Evolutionary conservation across 2,329 filamentous ascomycete species (phyloP), one percentile per base, ranked within the genome.

Genomic region (Xylaria hypoxylon): DNA sequence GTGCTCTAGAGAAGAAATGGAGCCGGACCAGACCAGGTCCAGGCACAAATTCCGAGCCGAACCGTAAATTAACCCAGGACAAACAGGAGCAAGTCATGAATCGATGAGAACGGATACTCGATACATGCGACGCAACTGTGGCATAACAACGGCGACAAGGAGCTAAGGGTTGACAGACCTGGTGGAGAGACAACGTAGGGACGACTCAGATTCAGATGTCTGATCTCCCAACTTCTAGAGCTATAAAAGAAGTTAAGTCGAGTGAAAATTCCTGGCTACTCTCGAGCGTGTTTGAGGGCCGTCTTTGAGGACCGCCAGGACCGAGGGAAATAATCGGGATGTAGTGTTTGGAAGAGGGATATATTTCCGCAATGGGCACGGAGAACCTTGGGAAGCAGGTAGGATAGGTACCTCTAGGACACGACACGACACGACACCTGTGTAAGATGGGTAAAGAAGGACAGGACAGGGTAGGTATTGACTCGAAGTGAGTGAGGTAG

Each of bases 21-120:
- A 67, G 57, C 63, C 60, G 56, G 55, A 48, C 55, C 50, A 62
- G 50, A 62, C 51, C 53, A 61, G 59, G 59, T 52, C 58, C 61
- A 67, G 60, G 68, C 66, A 69, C 62, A 69, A 52, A 62, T 65
- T 62, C 68, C 66, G 66, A 68, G 55, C 63, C 61, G 66, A 69
- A 62, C 66, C 63, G 63, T 60, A 70, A 68, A 70, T 70, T 68
- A 65, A 61, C 55, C 66, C 51, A 68, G 63, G 48, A 48, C 42
- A 68, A 68, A 42, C 38, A 65, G 62, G 58, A 62, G 40, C 58
- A 65, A 62, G 58, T 47, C 65, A 68, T 62, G 59, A 33, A 13
- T 31, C 40, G 51, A 53, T 28, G 58, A 47, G 50, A 42, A 52
- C 33, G 40, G 40, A 19, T 31, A 61, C 42, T 61, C 26, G 51